Percentiles rank a stretch among this genome's conserved stretches.
Evolutionary conservation across 2,329 filamentous ascomycete species (phyloP).

Genomic region (Exophiala calicioides): DNA sequence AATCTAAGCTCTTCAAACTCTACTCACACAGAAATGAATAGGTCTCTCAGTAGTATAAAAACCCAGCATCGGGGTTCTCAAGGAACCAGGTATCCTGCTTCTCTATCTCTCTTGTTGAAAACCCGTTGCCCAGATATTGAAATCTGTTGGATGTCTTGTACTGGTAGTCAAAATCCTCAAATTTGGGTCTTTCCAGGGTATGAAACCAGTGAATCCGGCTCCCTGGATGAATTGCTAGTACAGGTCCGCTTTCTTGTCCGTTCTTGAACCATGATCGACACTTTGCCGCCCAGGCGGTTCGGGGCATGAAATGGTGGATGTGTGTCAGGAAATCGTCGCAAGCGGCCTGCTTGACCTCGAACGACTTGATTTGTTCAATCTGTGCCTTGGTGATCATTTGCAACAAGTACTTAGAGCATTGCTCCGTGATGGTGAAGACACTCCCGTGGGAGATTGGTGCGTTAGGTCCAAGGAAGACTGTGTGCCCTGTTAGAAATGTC

Average conservation of each 20-base stretch:
- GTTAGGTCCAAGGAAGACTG: slow-evolving; percentile 31
- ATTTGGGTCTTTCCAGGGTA: slow-evolving; percentile 29
- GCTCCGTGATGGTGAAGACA: slow-evolving; percentile 32
- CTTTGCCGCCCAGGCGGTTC: slow-evolving; percentile 32
- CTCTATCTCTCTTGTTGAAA: no score
- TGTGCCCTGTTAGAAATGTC: not conserved
- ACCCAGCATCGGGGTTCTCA: no score
- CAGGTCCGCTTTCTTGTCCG: slow-evolving; percentile 25
- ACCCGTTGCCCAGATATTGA: no score
- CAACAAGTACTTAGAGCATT: slow-evolving; percentile 29
- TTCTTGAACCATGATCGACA: slow-evolving; percentile 49
- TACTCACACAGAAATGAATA: no score
- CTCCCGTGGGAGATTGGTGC: slow-evolving; percentile 32
- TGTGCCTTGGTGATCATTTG: slow-evolving; percentile 31
- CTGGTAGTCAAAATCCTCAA: no score
- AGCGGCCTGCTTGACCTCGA: slow-evolving; percentile 29
- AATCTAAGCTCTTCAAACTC: no score
- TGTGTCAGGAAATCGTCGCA: slow-evolving; percentile 39
- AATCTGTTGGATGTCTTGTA: no score
- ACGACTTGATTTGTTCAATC: slow-evolving; percentile 19
- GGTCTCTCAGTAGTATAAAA: no score
- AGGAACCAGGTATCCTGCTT: no score
- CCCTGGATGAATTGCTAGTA: slow-evolving; percentile 18
- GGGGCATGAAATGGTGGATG: slow-evolving; percentile 41
- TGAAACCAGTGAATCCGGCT: slow-evolving; percentile 33